Percentiles rank a stretch among this genome's conserved stretches.
These are phyloP conservation scores for Neopestalotiopsis clavispora DNA, from an alignment of 2,329 filamentous ascomycete species.

Conservation along the genomic window DNA sequence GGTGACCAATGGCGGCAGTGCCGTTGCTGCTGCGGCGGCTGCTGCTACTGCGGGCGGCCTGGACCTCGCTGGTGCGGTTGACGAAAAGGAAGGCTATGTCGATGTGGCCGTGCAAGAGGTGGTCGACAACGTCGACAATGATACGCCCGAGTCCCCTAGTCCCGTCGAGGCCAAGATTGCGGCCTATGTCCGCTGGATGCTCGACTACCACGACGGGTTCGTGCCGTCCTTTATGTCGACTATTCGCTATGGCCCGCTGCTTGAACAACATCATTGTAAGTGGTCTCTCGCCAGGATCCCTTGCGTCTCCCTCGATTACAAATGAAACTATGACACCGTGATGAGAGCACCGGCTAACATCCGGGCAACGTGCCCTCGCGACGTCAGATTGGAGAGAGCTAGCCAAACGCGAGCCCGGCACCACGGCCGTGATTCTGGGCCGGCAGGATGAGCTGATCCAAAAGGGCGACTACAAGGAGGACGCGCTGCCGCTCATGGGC, in stretches of 20 bases:
- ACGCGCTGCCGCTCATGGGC: constrained; percentile 56
- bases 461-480: constrained; percentile 50
- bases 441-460: constrained; percentile 57
- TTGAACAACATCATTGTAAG: constrained; percentile 46
- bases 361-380: constrained; percentile 23
- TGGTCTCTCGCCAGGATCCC: neutral
- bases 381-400: constrained; percentile 50
- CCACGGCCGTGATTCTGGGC: constrained; percentile 58
- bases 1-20: constrained; percentile 21
- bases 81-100: constrained; percentile 37
- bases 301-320: too few relatives aligned
- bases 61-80: constrained; percentile 2
- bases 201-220: constrained; percentile 60
- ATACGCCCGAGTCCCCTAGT: constrained; percentile 18
- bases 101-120: constrained; percentile 50
- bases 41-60: neutral
- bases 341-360: neutral
- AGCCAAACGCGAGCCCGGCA: constrained; percentile 44
- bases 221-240: constrained; percentile 64
- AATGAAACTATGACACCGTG: too few relatives aligned
- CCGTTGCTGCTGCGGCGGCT: too few relatives aligned
- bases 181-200: constrained; percentile 62
- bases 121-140: constrained; percentile 29
- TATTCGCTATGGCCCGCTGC: constrained; percentile 58
- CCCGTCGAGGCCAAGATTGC: constrained; percentile 51